A percentile compares a stretch with the other conserved stretches of the same genome.
phyloP scores from a whole-genome alignment of 2,329 filamentous ascomycete species.

The Neophaeococcomyces aloes region DNA sequence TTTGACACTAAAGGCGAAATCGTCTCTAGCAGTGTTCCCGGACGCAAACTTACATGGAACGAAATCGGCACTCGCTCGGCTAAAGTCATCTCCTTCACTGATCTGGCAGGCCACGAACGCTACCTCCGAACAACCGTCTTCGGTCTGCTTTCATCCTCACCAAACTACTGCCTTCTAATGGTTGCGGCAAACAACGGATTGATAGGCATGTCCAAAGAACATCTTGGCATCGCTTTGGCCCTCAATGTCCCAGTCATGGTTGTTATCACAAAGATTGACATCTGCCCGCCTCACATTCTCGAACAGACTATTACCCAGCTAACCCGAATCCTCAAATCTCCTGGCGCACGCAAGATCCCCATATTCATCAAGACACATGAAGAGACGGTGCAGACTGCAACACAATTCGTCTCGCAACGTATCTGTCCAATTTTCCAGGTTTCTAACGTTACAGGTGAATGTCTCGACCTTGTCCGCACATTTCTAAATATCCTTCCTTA shows the following conservation, averaged over 20 bases:
- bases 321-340: constrained; percentile 84
- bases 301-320: constrained; percentile 88
- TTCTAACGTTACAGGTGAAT: constrained; percentile 91
- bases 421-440: constrained; percentile 98
- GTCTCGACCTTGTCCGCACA: constrained; percentile 76
- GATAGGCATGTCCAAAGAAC: constrained; percentile 97
- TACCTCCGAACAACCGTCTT: constrained; percentile 96
- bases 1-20: constrained; percentile 82
- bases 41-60: constrained; percentile 86
- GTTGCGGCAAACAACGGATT: constrained; percentile 96
- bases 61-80: constrained; percentile 90
- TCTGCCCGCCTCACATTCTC: constrained; percentile 89
- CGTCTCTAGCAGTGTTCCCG: constrained; percentile 68
- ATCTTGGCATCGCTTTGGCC: constrained; percentile 85
- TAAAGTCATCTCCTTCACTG: constrained; percentile 94
- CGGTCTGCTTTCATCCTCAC: constrained; percentile 83
- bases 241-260: constrained; percentile 98
- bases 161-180: constrained; percentile 96
- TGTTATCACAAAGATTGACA: constrained; percentile 95
- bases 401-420: constrained; percentile 86
- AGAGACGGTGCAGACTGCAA: constrained; percentile 88
- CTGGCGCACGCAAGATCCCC: constrained; percentile 86
- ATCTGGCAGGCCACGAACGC: constrained; percentile 88
- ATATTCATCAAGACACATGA: constrained; percentile 88
- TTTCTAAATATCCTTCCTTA: constrained; percentile 95